Percentiles rank a stretch among this genome's conserved stretches.
Conservation (phyloP, 495 filamentous ascomycete species). For the Penicillium robsamsonii region DNA sequence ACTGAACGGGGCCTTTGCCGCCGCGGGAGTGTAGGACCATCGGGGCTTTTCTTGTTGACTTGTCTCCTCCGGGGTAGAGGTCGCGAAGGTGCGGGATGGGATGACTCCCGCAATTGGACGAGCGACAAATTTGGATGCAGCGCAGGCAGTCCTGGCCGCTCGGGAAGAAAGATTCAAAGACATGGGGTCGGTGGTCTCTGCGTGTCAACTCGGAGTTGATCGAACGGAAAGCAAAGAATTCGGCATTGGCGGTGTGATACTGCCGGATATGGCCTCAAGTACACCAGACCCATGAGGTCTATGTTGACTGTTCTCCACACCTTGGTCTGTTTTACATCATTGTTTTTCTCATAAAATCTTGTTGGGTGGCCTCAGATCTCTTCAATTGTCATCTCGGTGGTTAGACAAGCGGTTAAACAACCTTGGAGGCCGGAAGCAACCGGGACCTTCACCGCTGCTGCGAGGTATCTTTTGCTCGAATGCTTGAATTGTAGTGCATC, state of each 20-base stretch:
- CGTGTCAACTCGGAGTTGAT: slow-evolving; percentile 19
- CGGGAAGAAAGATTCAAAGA: slow-evolving; percentile 39
- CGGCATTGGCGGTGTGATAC: slow-evolving; percentile 32
- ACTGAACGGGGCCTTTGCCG: slow-evolving; percentile 72
- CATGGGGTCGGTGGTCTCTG: slow-evolving; percentile 31
- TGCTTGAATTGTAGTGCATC: slow-evolving; percentile 4
- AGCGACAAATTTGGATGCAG: slow-evolving; percentile 24
- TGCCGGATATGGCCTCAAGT: slow-evolving; percentile 13
- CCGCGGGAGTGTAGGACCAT: slow-evolving; percentile 78
- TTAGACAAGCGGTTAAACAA: slow-evolving; percentile 12
- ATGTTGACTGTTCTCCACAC: slow-evolving; percentile 2
- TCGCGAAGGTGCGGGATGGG: slow-evolving; percentile 28
- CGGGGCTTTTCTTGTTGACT: slow-evolving; percentile 56
- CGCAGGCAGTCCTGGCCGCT: slow-evolving; percentile 37
- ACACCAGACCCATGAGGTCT: background rate
- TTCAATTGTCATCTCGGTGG: slow-evolving; percentile 1
- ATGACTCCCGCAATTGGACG: slow-evolving; percentile 18
- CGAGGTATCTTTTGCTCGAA: slow-evolving; percentile 12
- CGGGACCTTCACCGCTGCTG: slow-evolving; percentile 25
- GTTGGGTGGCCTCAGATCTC: background rate
- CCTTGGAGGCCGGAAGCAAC: background rate
- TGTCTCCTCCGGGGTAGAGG: slow-evolving; percentile 23
- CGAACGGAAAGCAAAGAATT: slow-evolving; percentile 30
- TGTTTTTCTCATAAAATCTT: background rate
- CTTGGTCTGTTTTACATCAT: background rate